Conservation (phyloP, 768 basidiomycete genomes). For the Omphalotus guepiniiformis region DNA sequence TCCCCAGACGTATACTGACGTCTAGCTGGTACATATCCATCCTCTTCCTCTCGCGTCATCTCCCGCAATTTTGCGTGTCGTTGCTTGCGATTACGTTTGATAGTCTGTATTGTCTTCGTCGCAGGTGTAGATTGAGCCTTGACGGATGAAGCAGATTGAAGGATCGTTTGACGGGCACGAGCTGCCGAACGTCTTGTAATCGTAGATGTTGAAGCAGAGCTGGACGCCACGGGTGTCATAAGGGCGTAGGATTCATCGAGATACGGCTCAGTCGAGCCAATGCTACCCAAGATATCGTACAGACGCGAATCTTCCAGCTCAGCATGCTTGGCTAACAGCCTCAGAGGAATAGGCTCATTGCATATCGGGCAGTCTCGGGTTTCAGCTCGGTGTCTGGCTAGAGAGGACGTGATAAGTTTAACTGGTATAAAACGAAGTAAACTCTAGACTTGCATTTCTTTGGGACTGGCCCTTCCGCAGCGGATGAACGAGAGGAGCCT, state of each 20-base stretch:
- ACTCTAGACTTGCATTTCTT: conserved; percentile 2
- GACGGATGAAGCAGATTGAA: conserved; percentile 17
- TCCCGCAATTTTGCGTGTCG: conserved; percentile 66
- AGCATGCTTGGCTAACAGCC: conserved; percentile 62
- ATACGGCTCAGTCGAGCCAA: conserved; percentile 58
- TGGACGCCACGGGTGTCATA: neutral
- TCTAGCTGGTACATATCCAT: conserved; percentile 23
- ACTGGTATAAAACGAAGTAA: neutral
- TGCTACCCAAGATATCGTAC: conserved; percentile 57
- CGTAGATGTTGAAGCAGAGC: conserved; percentile 29
- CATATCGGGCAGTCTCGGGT: conserved; percentile 75
- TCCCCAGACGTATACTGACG: conserved; percentile 26
- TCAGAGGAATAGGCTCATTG: conserved; percentile 64
- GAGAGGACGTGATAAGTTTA: conserved; percentile 8
- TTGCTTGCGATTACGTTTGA: conserved; percentile 67
- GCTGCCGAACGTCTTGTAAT: conserved; percentile 42
- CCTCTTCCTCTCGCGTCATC: conserved; percentile 59
- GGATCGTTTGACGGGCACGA: conserved; percentile 37
- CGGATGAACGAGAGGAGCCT: neutral
- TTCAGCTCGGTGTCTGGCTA: conserved; percentile 65
- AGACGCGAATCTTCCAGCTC: conserved; percentile 66
- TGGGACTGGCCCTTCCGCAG: neutral
- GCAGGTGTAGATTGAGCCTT: conserved; percentile 28
- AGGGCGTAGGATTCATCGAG: conserved; percentile 49
- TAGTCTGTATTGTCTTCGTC: conserved; percentile 52